Evolutionary conservation across 305 asterid genomes (phyloP), one percentile per base, ranked within the genome.

Genomic region (Fraxinus xanthoxyloides): DNA sequence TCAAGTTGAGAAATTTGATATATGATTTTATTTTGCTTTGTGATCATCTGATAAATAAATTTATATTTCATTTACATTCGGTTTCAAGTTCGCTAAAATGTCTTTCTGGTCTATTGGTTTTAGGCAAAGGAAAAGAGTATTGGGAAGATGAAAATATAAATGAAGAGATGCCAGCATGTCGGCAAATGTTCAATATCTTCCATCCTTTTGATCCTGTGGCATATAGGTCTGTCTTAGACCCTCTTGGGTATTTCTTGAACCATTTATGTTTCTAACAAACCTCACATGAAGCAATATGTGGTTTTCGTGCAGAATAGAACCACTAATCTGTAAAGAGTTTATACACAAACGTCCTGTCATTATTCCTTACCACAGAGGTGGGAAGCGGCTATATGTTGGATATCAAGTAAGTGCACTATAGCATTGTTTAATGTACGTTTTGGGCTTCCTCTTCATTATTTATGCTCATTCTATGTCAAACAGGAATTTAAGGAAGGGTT

Each of bases 331-430:
- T 86, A 96, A 94, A 87, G 99, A 96, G 69, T 91, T 84, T 83
- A 59, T 87, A 43, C 87, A 87, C 67, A 91, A 80, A 77, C 96
- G 98, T 67, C 98, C 98, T 1, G 93, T 93, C 77, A 93, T 92
- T 82, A 80, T 96, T 82, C 99, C 99, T 77, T 96, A 94, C 86
- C 98, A 96, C 88, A 90, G 97, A 87, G 99, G 99, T 43, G 98
- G 98, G 78, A 96, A 96, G 90, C 91, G 99, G 82, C 91, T 96
- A 75, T 92, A 94, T 85, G 87, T 94, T 84, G 97, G 94, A 70
- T 90, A 84, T 87, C 99, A 94, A 93, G 99, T 94, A 86, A 85
- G 82, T 23, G 31, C 77, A 54, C 48, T 67, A 43, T 24, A 51
- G 72, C 79, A 61, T 32, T 61, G 56, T 40, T 3, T 70, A 32